Conservation (phyloP, 1,139 yeast genomes). For the Pichia sp. region DNA sequence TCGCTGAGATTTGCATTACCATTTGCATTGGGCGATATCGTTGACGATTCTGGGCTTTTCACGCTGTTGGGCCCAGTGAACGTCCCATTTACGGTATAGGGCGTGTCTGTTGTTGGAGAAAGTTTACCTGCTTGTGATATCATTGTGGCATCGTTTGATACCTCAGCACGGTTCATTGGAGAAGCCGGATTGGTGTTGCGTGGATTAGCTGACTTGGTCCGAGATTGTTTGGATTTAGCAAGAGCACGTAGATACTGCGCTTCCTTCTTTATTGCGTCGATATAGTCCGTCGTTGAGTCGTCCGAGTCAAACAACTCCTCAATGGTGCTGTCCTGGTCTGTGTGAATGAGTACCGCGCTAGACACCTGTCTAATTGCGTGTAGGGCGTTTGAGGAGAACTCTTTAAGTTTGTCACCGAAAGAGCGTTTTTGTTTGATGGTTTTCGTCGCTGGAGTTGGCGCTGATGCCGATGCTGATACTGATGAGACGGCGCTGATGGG, state of each 20-base stretch:
- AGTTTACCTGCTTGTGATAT: too few relatives aligned
- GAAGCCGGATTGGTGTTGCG: neutral
- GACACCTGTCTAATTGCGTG: conserved; percentile 10
- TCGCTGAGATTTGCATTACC: neutral
- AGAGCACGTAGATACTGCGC: neutral
- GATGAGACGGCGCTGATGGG: neutral
- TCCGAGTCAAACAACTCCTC: conserved; percentile 3
- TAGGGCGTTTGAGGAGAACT: conserved; percentile 6
- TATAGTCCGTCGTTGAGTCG: neutral
- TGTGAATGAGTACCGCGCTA: conserved; percentile 7
- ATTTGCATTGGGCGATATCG: neutral
- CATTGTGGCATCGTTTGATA: neutral
- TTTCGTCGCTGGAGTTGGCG: neutral
- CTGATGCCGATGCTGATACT: neutral
- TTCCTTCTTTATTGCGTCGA: conserved; percentile 2
- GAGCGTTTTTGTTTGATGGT: conserved; percentile 7
- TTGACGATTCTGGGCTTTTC: conserved; percentile 4
- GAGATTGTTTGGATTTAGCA: too few relatives aligned
- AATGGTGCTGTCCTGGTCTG: conserved; percentile 4
- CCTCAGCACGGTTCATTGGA: too few relatives aligned
- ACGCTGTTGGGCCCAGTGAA: neutral
- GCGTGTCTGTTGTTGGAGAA: neutral
- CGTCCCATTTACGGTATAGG: neutral
- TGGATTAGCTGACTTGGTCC: too few relatives aligned
- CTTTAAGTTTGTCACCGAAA: conserved; percentile 6